phyloP scores from a whole-genome alignment of 106 monocot genomes.

The Acorus gramineus region DNA sequence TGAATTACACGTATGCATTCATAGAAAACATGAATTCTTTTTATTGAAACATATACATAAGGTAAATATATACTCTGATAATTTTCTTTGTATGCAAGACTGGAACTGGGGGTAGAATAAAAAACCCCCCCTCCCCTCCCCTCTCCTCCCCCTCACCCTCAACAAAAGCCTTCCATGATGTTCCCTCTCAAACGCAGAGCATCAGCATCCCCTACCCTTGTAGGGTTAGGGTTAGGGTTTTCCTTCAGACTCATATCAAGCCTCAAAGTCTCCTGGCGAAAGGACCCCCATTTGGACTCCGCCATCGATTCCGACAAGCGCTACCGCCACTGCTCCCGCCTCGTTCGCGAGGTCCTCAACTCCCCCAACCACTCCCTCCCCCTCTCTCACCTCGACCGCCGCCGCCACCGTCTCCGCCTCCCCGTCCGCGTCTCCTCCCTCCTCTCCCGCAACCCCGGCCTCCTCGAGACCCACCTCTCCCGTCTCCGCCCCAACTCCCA shows the following conservation, averaged over 20 bases:
- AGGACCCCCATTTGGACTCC: constrained; percentile 47
- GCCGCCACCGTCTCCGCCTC: constrained; percentile 64
- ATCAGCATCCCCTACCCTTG: no score
- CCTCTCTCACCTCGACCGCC: constrained; percentile 77
- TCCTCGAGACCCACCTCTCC: constrained; percentile 62
- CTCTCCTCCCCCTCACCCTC: no score
- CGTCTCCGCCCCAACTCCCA: constrained; percentile 31
- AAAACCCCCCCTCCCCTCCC: no score
- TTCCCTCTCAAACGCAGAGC: no score
- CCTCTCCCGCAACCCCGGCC: constrained; percentile 49
- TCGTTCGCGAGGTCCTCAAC: constrained; percentile 70
- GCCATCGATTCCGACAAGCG: constrained; percentile 71
- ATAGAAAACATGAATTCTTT: no score
- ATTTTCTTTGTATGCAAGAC: no score
- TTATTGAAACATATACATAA: no score
- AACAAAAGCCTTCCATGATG: no score
- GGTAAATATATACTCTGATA: no score
- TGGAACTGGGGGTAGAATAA: no score
- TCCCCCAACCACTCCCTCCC: constrained; percentile 48
- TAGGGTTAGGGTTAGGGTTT: no score
- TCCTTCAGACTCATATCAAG: constrained; percentile 14
- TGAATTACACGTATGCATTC: no score
- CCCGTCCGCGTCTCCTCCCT: constrained; percentile 42
- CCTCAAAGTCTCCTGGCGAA: constrained; percentile 77
- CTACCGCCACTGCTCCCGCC: constrained; percentile 51